Evolutionary conservation across 2,329 filamentous ascomycete species (phyloP).

Genomic region (Aspergillus sp.): DNA sequence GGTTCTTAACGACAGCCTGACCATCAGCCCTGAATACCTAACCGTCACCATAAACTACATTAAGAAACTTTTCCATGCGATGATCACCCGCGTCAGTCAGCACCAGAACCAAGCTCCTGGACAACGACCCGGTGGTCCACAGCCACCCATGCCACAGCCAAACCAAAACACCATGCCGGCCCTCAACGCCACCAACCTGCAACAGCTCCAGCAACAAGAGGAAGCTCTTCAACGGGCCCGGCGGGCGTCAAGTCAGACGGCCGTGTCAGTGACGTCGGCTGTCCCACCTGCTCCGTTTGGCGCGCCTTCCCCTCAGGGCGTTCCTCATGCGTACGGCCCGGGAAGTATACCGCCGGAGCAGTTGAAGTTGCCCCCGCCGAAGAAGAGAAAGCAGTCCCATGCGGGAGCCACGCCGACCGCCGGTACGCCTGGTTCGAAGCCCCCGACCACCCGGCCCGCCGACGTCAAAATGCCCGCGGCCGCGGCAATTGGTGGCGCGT

Average conservation of each 20-base stretch:
- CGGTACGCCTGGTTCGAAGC: slow-evolving; percentile 27
- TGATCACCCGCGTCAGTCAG: slow-evolving; percentile 35
- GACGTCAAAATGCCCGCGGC: slow-evolving; percentile 38
- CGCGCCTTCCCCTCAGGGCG: slow-evolving; percentile 55
- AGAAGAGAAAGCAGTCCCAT: slow-evolving; percentile 56
- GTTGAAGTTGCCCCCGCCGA: slow-evolving; percentile 57
- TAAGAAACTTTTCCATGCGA: slow-evolving; percentile 40
- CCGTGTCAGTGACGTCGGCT: slow-evolving; percentile 47
- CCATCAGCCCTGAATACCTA: slow-evolving; percentile 41
- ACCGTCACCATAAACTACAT: slow-evolving; percentile 37
- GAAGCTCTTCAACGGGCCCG: slow-evolving; percentile 41
- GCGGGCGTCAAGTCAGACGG: slow-evolving; percentile 38
- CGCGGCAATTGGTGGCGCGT: slow-evolving; percentile 44
- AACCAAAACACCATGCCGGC: slow-evolving; percentile 30
- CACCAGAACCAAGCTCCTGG: slow-evolving; percentile 27
- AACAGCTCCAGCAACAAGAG: slow-evolving; percentile 48
- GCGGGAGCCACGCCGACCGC: slow-evolving; percentile 30
- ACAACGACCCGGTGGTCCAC: slow-evolving; percentile 23
- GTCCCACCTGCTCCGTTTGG: slow-evolving; percentile 55
- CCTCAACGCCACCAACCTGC: slow-evolving; percentile 47
- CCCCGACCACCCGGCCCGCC: slow-evolving; percentile 30
- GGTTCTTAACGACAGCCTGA: slow-evolving; percentile 45
- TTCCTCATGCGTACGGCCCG: slow-evolving; percentile 56
- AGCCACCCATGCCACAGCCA: slow-evolving; percentile 19
- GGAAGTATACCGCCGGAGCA: slow-evolving; percentile 56